Conservation (phyloP, 805 yeast species). For the Clavispora phyllophila region DNA sequence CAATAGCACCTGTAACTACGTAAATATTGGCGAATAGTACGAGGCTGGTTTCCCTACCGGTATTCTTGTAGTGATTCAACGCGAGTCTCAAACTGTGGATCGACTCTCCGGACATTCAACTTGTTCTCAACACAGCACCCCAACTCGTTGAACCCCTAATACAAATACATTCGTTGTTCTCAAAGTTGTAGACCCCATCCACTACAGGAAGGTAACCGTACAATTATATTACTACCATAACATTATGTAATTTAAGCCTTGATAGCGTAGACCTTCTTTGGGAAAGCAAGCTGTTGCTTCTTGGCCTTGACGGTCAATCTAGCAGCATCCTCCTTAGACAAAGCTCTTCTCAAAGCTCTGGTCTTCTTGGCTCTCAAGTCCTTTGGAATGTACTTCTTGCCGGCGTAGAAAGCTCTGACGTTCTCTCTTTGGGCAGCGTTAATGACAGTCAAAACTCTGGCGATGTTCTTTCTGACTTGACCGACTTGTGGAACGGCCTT, state of each 20-base stretch:
- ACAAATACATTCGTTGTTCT: background rate
- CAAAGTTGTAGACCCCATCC: constrained; percentile 1
- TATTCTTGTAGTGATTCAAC: too few relatives aligned
- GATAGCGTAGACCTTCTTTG: constrained; percentile 97
- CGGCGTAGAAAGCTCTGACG: constrained; percentile 91
- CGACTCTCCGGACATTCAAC: too few relatives aligned
- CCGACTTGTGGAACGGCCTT: constrained; percentile 92
- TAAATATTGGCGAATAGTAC: too few relatives aligned
- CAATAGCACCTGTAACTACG: too few relatives aligned
- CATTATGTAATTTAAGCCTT: constrained; percentile 67
- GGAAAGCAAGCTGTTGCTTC: constrained; percentile 93
- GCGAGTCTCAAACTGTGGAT: too few relatives aligned
- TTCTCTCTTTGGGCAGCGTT: constrained; percentile 94
- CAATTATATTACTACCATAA: constrained; percentile 18
- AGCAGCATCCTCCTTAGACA: constrained; percentile 81
- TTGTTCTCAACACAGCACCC: too few relatives aligned
- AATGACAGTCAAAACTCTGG: constrained; percentile 95
- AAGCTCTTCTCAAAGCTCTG: constrained; percentile 98
- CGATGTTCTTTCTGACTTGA: constrained; percentile 97
- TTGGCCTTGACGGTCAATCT: constrained; percentile 81
- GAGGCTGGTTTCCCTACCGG: too few relatives aligned
- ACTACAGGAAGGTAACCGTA: constrained; percentile 9
- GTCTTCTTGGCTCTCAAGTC: constrained; percentile 99
- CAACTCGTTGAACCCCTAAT: too few relatives aligned
- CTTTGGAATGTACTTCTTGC: constrained; percentile 95